A percentile compares a stretch with the other conserved stretches of the same genome.
These are phyloP conservation scores for Chamaecyparis obtusa DNA, from an alignment of 75 land plant species.

Conservation along the genomic window DNA sequence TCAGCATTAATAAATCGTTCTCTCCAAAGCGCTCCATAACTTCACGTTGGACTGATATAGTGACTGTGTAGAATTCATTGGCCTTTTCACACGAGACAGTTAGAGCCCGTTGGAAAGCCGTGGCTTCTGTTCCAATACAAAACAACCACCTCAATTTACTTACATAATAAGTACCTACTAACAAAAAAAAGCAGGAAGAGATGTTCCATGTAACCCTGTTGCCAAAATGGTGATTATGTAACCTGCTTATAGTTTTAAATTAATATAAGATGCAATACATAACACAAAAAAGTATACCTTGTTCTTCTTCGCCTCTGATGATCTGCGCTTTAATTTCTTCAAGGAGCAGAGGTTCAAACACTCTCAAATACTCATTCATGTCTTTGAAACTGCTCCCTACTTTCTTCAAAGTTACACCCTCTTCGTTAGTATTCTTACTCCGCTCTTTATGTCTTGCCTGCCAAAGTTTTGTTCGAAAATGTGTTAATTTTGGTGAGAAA, in stretches of 20 bases:
- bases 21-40: constrained; percentile 33
- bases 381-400: constrained; percentile 64
- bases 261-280: not conserved
- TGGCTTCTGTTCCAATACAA: constrained; percentile 18
- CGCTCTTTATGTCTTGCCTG: constrained; percentile 23
- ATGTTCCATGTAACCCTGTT: too few relatives aligned
- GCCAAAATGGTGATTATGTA: too few relatives aligned
- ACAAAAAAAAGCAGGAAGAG: too few relatives aligned
- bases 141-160: not conserved
- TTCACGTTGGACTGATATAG: constrained; percentile 31
- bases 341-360: constrained; percentile 88
- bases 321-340: constrained; percentile 96
- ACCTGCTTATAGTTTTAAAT: not conserved
- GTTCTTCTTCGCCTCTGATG: constrained; percentile 57
- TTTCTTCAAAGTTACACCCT: constrained; percentile 25
- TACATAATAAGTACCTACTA: not conserved
- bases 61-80: constrained; percentile 50
- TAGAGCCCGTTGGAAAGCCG: constrained; percentile 40
- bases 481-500: not conserved
- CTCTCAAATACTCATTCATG: constrained; percentile 64
- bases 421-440: constrained; percentile 9
- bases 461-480: not conserved
- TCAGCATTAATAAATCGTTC: constrained; percentile 75
- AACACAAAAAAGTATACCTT: constrained; percentile 28
- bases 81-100: constrained; percentile 41